Conservation (phyloP, 2,329 filamentous ascomycete genomes). For the Lecanoromycetidae sp. region DNA sequence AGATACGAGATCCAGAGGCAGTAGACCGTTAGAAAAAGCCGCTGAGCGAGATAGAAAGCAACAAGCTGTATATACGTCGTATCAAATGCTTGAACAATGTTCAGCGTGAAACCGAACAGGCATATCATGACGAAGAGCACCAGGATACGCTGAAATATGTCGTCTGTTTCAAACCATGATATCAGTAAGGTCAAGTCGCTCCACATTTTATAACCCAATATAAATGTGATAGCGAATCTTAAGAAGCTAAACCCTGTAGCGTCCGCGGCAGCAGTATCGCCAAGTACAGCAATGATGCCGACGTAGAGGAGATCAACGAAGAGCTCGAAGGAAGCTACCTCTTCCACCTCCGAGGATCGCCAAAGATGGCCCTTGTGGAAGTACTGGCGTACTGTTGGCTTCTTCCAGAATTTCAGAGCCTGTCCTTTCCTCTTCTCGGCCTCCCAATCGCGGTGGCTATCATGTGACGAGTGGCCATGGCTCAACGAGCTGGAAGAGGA, state of each 20-base stretch:
- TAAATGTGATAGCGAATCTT: conserved; percentile 49
- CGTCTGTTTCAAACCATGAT: conserved; percentile 45
- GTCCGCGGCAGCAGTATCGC: conserved; percentile 47
- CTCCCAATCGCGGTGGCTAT: conserved; percentile 30
- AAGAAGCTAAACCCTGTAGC: conserved; percentile 45
- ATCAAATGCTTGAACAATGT: conserved; percentile 46
- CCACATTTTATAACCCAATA: conserved; percentile 54
- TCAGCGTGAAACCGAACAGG: conserved; percentile 51
- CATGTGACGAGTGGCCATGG: conserved; percentile 18
- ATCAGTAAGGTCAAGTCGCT: conserved; percentile 45
- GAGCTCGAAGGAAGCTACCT: conserved; percentile 52
- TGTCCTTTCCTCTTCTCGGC: conserved; percentile 28
- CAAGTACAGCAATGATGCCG: conserved; percentile 52
- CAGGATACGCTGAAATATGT: conserved; percentile 46
- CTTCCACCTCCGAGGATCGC: conserved; percentile 45
- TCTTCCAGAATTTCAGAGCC: conserved; percentile 46
- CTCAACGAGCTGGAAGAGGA: conserved; percentile 21
- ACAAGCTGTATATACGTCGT: conserved; percentile 48
- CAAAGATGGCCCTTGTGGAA: conserved; percentile 49
- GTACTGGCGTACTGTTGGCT: conserved; percentile 43
- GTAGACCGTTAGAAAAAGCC: conserved; percentile 42
- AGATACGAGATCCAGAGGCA: conserved; percentile 36
- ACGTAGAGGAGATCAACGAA: conserved; percentile 54
- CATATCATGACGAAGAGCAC: conserved; percentile 51
- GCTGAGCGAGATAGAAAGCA: conserved; percentile 44